These are phyloP conservation scores for Ceratobasidium sp. DNA, from an alignment of 1,284 basidiomycete species.

Conservation along the genomic window DNA sequence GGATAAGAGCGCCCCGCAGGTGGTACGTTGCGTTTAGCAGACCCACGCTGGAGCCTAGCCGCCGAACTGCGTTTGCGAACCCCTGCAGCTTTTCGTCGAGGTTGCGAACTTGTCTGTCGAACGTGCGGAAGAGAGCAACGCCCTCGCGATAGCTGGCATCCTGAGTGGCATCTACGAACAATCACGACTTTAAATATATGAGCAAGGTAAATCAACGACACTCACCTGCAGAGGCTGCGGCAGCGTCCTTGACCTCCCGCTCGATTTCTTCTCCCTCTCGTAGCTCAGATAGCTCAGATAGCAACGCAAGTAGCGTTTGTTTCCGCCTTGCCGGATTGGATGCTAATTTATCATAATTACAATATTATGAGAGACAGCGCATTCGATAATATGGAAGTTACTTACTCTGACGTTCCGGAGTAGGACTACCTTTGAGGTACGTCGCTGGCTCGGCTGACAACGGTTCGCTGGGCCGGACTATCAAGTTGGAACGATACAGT, in stretches of 20 bases:
- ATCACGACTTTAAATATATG: background rate
- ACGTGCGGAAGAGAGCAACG: slow-evolving; percentile 10
- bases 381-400: no score
- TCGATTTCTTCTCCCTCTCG: slow-evolving; percentile 22
- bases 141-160: slow-evolving; percentile 32
- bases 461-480: slow-evolving; percentile 25
- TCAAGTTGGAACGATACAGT: background rate
- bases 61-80: slow-evolving; percentile 45
- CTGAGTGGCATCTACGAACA: background rate
- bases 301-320: slow-evolving; percentile 33
- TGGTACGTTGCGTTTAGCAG: slow-evolving; percentile 44
- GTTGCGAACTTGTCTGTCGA: background rate
- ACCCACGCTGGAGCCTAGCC: slow-evolving; percentile 45
- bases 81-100: slow-evolving; percentile 44
- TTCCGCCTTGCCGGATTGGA: slow-evolving; percentile 31
- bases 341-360: background rate
- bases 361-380: background rate
- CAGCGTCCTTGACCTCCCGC: slow-evolving; percentile 17
- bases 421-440: background rate
- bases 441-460: slow-evolving; percentile 25
- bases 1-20: slow-evolving; percentile 40
- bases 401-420: slow-evolving; percentile 32
- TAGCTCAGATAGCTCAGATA: slow-evolving; percentile 26
- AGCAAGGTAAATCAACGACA: background rate
- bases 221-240: slow-evolving; percentile 10